These are phyloP conservation scores for Phallus indusiatus DNA, from an alignment of 768 basidiomycete species.

Conservation along the genomic window DNA sequence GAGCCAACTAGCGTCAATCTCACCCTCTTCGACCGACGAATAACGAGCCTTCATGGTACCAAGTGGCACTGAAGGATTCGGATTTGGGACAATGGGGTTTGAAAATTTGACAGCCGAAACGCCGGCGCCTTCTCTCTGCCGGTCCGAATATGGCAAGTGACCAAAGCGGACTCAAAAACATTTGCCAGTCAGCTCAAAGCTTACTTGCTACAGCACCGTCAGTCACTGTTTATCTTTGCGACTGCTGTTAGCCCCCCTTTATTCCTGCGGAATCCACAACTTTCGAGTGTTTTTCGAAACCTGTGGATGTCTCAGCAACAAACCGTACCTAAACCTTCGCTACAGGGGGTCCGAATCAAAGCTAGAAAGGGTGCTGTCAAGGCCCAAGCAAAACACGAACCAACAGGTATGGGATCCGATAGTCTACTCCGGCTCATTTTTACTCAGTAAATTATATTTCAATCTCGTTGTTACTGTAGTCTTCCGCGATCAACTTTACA, in stretches of 20 bases:
- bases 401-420: slow-evolving; percentile 39
- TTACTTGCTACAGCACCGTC: not conserved
- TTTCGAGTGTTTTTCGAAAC: slow-evolving; percentile 22
- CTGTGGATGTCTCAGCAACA: slow-evolving; percentile 91
- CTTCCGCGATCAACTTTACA: slow-evolving; percentile 89
- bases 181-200: not conserved
- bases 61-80: too few species aligned
- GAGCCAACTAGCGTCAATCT: too few species aligned
- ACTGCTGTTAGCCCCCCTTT: not conserved
- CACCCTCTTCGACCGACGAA: too few species aligned
- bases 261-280: slow-evolving; percentile 4
- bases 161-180: not conserved
- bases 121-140: not conserved
- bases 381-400: slow-evolving; percentile 91
- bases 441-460: not conserved
- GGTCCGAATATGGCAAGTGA: not conserved
- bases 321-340: slow-evolving; percentile 75
- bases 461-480: slow-evolving; percentile 33
- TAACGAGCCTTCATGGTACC: too few species aligned
- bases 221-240: not conserved
- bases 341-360: slow-evolving; percentile 89
- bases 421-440: slow-evolving; percentile 5
- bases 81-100: too few species aligned
- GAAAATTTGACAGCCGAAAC: too few species aligned
- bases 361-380: slow-evolving; percentile 89